Evolutionary conservation across 306 rosid genomes (phyloP).

Genomic region (Parietaria judaica): DNA sequence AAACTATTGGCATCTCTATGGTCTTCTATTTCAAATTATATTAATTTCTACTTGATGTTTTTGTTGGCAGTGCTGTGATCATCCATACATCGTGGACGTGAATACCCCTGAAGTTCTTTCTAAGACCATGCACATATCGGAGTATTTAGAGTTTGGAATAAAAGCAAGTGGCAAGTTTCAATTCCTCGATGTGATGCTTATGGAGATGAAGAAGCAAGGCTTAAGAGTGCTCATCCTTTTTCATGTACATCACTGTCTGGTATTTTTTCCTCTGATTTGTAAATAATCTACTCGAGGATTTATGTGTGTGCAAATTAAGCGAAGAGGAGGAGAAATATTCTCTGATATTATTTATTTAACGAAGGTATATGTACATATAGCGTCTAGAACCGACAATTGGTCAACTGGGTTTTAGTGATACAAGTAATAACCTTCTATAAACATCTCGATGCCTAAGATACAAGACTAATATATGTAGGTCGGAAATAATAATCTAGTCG

Average conservation of each 20-base stretch:
- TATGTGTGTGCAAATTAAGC: too few relatives aligned
- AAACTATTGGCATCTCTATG: not conserved
- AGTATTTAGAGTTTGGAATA: constrained; percentile 50
- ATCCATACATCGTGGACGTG: constrained; percentile 56
- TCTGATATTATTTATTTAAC: too few relatives aligned
- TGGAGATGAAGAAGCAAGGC: constrained; percentile 49
- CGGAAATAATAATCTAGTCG: too few relatives aligned
- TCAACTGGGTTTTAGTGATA: too few relatives aligned
- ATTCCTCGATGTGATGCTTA: constrained; percentile 80
- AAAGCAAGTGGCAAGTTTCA: constrained; percentile 86
- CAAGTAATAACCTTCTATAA: too few relatives aligned
- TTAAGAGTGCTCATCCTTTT: constrained; percentile 61
- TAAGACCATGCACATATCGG: constrained; percentile 34
- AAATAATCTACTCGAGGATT: not conserved
- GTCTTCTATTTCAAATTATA: not conserved
- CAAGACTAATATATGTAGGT: too few relatives aligned
- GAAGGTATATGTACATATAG: too few relatives aligned
- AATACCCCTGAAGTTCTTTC: constrained; percentile 30
- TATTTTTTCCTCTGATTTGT: not conserved
- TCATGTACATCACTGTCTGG: constrained; percentile 43
- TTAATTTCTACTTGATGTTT: not conserved
- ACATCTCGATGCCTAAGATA: too few relatives aligned
- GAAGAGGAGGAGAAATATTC: too few relatives aligned
- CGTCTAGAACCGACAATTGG: too few relatives aligned
- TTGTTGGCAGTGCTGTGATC: constrained; percentile 70